Percentiles rank a stretch among this genome's conserved stretches.
Conservation (phyloP, 225 moss, liverwort and hornwort species). For the Neckera pumila region DNA sequence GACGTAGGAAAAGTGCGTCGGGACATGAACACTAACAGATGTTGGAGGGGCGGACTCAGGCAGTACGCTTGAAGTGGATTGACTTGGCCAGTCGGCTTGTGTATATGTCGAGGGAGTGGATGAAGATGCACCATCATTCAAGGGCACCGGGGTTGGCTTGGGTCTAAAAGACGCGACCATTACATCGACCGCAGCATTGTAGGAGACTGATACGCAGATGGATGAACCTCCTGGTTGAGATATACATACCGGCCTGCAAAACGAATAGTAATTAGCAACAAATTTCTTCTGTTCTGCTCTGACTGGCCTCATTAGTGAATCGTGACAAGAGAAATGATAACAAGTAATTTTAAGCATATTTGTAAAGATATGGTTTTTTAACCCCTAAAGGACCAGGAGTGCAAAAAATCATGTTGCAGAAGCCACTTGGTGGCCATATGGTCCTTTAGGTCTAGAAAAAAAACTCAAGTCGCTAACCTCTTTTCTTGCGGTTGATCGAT, state of each 20-base stretch:
- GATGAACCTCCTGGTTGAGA: constrained; percentile 45
- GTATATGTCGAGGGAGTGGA: constrained; percentile 13
- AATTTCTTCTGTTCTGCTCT: background rate
- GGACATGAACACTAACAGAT: constrained; percentile 20
- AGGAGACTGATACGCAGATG: constrained; percentile 59
- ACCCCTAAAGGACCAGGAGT: too few relatives aligned
- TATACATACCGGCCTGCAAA: constrained; percentile 48
- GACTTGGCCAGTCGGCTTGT: constrained; percentile 28
- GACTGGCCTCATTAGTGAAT: background rate
- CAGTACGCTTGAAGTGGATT: constrained; percentile 6
- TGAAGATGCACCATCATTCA: constrained; percentile 28
- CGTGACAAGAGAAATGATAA: background rate
- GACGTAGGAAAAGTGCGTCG: constrained; percentile 52
- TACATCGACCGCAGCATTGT: constrained; percentile 26
- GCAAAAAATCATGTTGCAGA: too few relatives aligned
- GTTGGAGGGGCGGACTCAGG: background rate
- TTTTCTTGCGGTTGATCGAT: constrained; percentile 21
- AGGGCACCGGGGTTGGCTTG: constrained; percentile 19
- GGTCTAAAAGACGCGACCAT: constrained; percentile 69
- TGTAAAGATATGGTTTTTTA: background rate
- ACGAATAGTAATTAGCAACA: background rate
- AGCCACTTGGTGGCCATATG: too few relatives aligned
- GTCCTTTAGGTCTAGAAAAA: background rate
- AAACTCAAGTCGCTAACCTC: constrained; percentile 7
- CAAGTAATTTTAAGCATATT: background rate